phyloP scores from a whole-genome alignment of 2,329 filamentous ascomycete genomes.

The Chaetomium strumarium region DNA sequence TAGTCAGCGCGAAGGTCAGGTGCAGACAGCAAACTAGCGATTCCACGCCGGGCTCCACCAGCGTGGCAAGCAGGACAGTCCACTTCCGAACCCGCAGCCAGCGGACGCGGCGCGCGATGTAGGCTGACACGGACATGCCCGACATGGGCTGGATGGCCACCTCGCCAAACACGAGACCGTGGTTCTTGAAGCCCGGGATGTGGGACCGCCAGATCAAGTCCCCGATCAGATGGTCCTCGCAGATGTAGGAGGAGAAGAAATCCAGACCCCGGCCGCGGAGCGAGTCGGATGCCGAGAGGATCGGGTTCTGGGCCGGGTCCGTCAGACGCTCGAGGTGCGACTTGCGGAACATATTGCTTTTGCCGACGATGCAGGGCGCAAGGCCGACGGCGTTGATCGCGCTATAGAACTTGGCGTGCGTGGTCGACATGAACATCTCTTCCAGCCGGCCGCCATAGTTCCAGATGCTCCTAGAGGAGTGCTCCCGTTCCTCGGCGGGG shows the following conservation, averaged over 20 bases:
- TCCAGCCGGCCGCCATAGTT: slow-evolving; percentile 75
- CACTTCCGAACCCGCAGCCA: slow-evolving; percentile 95
- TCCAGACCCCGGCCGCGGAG: slow-evolving; percentile 65
- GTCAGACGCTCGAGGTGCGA: slow-evolving; percentile 78
- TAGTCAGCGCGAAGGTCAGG: slow-evolving; percentile 72
- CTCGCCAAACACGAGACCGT: slow-evolving; percentile 79
- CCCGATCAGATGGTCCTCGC: slow-evolving; percentile 93
- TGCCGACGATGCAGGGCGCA: slow-evolving; percentile 90
- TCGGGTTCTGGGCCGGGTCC: slow-evolving; percentile 40
- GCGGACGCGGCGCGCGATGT: slow-evolving; percentile 72
- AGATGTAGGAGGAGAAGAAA: slow-evolving; percentile 92
- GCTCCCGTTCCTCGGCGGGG: slow-evolving; percentile 11
- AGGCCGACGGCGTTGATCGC: slow-evolving; percentile 91
- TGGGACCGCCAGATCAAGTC: slow-evolving; percentile 79
- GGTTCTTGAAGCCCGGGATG: slow-evolving; percentile 63
- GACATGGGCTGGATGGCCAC: slow-evolving; percentile 85
- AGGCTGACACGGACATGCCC: slow-evolving; percentile 69
- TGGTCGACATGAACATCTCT: slow-evolving; percentile 88
- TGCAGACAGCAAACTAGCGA: slow-evolving; percentile 77
- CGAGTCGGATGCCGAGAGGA: slow-evolving; percentile 34
- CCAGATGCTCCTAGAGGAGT: not conserved
- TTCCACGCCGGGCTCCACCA: slow-evolving; percentile 91
- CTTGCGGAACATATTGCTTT: slow-evolving; percentile 97
- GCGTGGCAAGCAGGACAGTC: slow-evolving; percentile 80
- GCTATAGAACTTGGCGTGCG: slow-evolving; percentile 95